These are phyloP conservation scores for Saturnispora zaruensis DNA, from an alignment of 805 yeast species.

Conservation along the genomic window DNA sequence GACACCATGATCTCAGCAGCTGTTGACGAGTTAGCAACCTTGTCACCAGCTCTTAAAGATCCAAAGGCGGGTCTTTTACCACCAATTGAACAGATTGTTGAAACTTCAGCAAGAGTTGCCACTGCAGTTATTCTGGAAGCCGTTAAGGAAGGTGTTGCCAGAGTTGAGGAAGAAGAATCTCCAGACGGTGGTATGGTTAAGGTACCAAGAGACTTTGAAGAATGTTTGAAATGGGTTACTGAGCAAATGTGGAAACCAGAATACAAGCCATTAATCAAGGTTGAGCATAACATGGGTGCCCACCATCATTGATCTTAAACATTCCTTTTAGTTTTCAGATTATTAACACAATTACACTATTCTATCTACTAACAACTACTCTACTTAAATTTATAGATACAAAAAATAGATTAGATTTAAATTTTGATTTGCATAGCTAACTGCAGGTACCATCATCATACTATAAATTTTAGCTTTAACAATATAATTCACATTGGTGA, in stretches of 20 bases:
- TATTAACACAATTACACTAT: background rate
- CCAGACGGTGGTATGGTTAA: conserved; percentile 59
- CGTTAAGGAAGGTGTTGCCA: conserved; percentile 75
- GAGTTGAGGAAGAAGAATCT: conserved; percentile 61
- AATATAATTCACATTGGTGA: too few species aligned
- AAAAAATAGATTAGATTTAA: background rate
- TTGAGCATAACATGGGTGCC: background rate
- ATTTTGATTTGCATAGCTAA: too few species aligned
- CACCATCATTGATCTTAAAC: background rate
- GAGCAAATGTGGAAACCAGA: conserved; percentile 94
- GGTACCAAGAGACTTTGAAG: conserved; percentile 75
- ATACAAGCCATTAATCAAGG: conserved; percentile 70
- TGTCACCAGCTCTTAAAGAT: conserved; percentile 73
- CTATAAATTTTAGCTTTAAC: too few species aligned
- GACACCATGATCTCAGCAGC: conserved; percentile 95
- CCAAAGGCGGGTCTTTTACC: conserved; percentile 79
- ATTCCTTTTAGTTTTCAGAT: background rate
- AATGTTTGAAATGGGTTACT: conserved; percentile 81
- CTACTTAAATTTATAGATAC: background rate
- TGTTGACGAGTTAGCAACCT: conserved; percentile 77
- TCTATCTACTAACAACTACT: background rate
- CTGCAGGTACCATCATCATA: too few species aligned
- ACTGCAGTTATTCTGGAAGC: conserved; percentile 89
- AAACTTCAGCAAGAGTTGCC: conserved; percentile 85
- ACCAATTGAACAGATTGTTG: conserved; percentile 76